Evolutionary conservation across 306 rosid species (phyloP), one percentile per base, ranked within the genome.

Genomic region (Inga oerstediana): DNA sequence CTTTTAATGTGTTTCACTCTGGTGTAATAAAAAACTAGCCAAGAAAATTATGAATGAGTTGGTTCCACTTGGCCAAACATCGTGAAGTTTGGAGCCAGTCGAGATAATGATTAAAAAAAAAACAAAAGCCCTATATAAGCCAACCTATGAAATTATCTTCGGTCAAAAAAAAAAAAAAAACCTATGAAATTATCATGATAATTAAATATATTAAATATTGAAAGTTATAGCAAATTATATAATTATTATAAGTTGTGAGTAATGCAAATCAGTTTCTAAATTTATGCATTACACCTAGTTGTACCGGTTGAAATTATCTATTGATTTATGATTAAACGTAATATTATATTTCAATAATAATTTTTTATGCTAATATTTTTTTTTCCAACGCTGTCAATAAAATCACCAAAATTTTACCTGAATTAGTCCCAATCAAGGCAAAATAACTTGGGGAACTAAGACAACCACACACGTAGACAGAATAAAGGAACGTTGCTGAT

Each of bases 61-160:
- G 81, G 82, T 59, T 80, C 88, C 88, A 88, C 75, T 83, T 83
- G 90, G 84, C 83, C 77, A 41, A 69, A 61, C 56, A 43, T 27
- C 4, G 68, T 24, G 68, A 27, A 27, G 30, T 27, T 27, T 27
- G 30, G 30, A 27, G 30, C 30, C 30, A 11, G 19, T 24, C 4
- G 34, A 27, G 68, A 62, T 62, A 62, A 62, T 59, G 15, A 10
- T 2, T 61, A 22, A 61, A 11, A 62, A 62, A 24, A 27, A 27
- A 27, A 27, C 11, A 22, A 61, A 13, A 12, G 35, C 8, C 4
- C 7, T 27, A 10, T 24, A 59, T 3, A 22, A 59, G 66, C 68
- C 37, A 11, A 62, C 37, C 8, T 62, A 62, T 62, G 68, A 27
- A 62, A 62, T 62, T 62, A 16, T 12, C 66, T n/a, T n/a, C n/a